Conservation (phyloP, 2,329 filamentous ascomycete species). For the Calonectria multiphialidica region DNA sequence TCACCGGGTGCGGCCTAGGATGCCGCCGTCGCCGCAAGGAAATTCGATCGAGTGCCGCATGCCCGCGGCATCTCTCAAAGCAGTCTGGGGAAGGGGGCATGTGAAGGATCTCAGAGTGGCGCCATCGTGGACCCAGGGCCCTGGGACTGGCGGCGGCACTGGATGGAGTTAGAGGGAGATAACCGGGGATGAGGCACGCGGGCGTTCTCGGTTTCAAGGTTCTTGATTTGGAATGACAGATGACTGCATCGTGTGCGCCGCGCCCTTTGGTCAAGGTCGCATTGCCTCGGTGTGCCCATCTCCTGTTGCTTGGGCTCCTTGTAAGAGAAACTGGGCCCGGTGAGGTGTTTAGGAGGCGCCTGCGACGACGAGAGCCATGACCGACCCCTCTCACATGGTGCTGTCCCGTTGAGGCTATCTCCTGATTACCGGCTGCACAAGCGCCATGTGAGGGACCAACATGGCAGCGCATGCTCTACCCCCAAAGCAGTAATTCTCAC, state of each 20-base stretch:
- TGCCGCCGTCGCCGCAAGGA: not conserved
- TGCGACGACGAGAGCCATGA: too few relatives aligned
- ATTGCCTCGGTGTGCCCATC: not conserved
- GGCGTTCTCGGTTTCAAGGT: not conserved
- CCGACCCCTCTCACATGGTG: too few relatives aligned
- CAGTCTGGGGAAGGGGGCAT: not conserved
- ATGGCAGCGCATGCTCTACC: not conserved
- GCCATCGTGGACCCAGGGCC: slow-evolving; percentile 6
- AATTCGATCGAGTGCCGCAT: not conserved
- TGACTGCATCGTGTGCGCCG: slow-evolving; percentile 12
- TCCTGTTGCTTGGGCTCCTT: not conserved
- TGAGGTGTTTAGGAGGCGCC: not conserved
- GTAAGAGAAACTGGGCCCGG: not conserved
- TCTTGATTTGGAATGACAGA: slow-evolving; percentile 3
- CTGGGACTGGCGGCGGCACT: not conserved
- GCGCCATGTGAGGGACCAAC: not conserved
- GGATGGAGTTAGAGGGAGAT: slow-evolving; percentile 19
- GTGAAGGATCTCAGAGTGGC: slow-evolving; percentile 16
- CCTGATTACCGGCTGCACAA: not conserved
- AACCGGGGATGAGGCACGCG: slow-evolving; percentile 8
- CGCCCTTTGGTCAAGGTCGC: slow-evolving; percentile 10
- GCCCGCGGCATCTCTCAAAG: not conserved
- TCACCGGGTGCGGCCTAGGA: not conserved
- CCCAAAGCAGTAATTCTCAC: not conserved
- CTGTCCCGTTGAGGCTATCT: too few relatives aligned